Evolutionary conservation across 495 filamentous ascomycete genomes (phyloP), one percentile per base, ranked within the genome.

Genomic region (Aspergillus kassunensis): DNA sequence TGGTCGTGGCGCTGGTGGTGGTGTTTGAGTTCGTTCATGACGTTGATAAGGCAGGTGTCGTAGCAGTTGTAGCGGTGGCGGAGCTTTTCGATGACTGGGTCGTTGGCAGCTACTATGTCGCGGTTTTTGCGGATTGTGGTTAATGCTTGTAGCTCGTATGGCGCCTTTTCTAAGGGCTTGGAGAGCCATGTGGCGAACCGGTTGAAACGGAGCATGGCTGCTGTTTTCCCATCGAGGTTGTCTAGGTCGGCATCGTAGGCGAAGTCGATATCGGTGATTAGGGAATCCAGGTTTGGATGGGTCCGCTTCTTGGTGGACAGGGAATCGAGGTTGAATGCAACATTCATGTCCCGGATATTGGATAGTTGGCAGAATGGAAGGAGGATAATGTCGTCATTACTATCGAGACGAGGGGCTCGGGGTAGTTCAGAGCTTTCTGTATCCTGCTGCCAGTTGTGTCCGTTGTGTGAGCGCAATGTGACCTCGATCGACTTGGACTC

Each of bases 231-330:
- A 12, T 6, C 20, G 20, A 44, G 41, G 3, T 19, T 48, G 11
- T 56, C 44, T 16, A 59, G 35, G 4, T 29, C 34, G 3, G 24
- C 12, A 16, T 59, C 56, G n/a, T 55, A 30, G 35, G 37, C 41
- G 24, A 51, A 55, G 36, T 37, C 45, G 19, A 24, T 45, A 11
- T 53, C 36, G 3, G 18, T 3, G 18, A 53, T 18, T 12, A 42
- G 13, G 13, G 24, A 33, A 11, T 46, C 20, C 6, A 56, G 44
- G 20, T 56, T 23, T 13, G 39, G 15, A 35, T 53, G 49, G 4
- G 23, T 21, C 0, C 35, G 43, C 0, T 43, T 1, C 12, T 47
- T 25, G 6, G 15, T 12, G 29, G 42, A 33, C 18, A 21, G n/a
- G 6, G 27, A 20, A 12, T 39, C 12, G n/a, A n/a, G n/a, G n/a